Conservation (phyloP, 495 filamentous ascomycete genomes). For the Annulohypoxylon stygium region DNA sequence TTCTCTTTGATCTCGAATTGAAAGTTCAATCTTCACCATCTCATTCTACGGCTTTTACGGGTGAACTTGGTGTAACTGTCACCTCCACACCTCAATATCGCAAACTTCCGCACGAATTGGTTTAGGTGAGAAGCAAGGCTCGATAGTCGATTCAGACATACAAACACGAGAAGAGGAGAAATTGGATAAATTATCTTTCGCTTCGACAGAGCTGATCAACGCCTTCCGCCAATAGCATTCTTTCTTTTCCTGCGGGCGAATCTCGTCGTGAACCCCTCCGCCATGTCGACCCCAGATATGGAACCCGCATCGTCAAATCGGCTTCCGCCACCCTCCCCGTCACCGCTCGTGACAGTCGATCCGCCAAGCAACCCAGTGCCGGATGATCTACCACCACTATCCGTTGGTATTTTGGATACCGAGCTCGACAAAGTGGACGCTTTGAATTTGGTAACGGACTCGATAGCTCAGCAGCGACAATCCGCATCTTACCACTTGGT, state of each 20-base stretch:
- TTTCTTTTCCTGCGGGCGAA: slow-evolving; percentile 69
- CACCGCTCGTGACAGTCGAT: slow-evolving; percentile 46
- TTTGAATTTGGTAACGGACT: slow-evolving; percentile 60
- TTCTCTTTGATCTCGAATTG: slow-evolving; percentile 31
- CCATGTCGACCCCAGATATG: slow-evolving; percentile 60
- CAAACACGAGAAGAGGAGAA: not conserved
- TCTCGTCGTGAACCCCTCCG: slow-evolving; percentile 64
- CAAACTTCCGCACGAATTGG: slow-evolving; percentile 15
- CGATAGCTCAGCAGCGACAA: slow-evolving; percentile 63
- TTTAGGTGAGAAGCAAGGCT: slow-evolving; percentile 26
- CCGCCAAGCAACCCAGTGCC: slow-evolving; percentile 40
- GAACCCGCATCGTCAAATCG: slow-evolving; percentile 51
- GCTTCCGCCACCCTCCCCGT: slow-evolving; percentile 50
- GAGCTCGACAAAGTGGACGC: slow-evolving; percentile 58
- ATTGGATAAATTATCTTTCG: slow-evolving; percentile 21
- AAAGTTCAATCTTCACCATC: slow-evolving; percentile 43
- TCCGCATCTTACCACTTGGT: slow-evolving; percentile 53
- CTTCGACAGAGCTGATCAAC: slow-evolving; percentile 39
- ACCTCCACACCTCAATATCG: slow-evolving; percentile 20
- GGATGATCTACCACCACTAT: slow-evolving; percentile 58
- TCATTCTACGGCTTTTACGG: slow-evolving; percentile 27
- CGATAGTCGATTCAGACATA: slow-evolving; percentile 14
- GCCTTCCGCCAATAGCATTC: slow-evolving; percentile 58
- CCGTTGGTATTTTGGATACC: slow-evolving; percentile 52
- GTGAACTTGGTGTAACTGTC: slow-evolving; percentile 39